Base-by-base conservation (phyloP, 2,329 filamentous ascomycete species). In the Amesomyces nigricolor region DNA sequence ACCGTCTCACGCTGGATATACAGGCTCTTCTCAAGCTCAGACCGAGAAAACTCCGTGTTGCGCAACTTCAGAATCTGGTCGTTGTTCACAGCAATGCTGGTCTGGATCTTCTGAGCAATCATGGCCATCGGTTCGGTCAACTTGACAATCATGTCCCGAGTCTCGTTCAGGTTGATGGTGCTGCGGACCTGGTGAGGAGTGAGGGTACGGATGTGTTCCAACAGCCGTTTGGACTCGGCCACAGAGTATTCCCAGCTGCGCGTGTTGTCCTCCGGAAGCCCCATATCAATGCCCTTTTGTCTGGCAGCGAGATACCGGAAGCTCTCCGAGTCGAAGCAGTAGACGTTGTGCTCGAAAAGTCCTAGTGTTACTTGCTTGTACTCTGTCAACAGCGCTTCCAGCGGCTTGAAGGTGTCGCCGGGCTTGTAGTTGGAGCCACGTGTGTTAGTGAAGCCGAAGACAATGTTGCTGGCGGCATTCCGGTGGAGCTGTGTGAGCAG, bases 291-390 rank as follows among this genome's bases (percentile, higher is more conserved):
- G 4, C 59, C 66, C 9, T 69, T 60, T 56, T 71, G 71, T 37
- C 57, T 57, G 1, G 72, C 71, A 2, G 72, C 72, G 0, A 76
- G 63, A 47, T 66, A 75, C 5, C 72, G 70, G 56, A 75, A 75
- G 37, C 69, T 71, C 61, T 75, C 72, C 1, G 72, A 74, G 56
- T 76, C 73, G 45, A 75, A 75, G 57, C 71, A 75, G 54, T 71
- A 76, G 1, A 64, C 66, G 3, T 66, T 70, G 5, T 65, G 37
- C n/a, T 60, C 58, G n/a, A 60, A 61, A 2, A 74, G 62, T 0
- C 52, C 55, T 4, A 73, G 50, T 1, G 64, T 62, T n/a, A 72
- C 46, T 10, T 55, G 64, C 3, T 55, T 49, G 58, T 71, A 65
- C 19, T 68, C 59, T 0, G 37, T 46, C 7, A 74, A 58, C 0